Base-by-base conservation (phyloP, 2,329 filamentous ascomycete species). In the Xylariaceae sp. region DNA sequence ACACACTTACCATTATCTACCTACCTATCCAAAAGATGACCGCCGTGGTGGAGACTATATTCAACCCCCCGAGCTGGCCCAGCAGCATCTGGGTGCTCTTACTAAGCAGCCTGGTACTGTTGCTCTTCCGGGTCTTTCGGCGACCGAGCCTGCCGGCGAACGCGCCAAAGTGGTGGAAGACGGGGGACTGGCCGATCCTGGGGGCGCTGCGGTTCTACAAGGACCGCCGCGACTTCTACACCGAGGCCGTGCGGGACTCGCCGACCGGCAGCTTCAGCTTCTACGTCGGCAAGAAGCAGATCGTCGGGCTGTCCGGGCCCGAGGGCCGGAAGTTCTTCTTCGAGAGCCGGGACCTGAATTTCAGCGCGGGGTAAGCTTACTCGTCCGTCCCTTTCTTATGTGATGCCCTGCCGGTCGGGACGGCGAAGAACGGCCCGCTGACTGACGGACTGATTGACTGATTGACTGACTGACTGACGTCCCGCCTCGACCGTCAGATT, bases 261-360 rank as follows among this genome's bases (percentile, higher is more conserved):
- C 56, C 66, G 12, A 76, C 74, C 1, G 79, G 79, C 6, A 79
- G 77, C 50, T 82, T 82, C 63, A 77, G 75, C 59, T 82, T 81
- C 65, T 77, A 77, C 57, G 70, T 78, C 2, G 81, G 81, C 3
- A 72, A 74, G 44, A 73, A 78, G 56, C 74, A 71, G 1, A 67
- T 83, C 18, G 65, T 83, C 3, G 77, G 70, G 0, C 40, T 83
- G 16, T 74, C 72, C 7, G 79, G 79, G 3, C 61, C 69, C 3
- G 72, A 77, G 40, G 74, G 69, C 3, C 73, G 80, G 12, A 75
- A 75, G 60, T 32, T 74, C 2, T 81, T 79, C 63, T 79, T 79
- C 48, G 79, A 82, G 23, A 75, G 70, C 52, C 75, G 72, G 53
- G 71, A 75, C 0, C 64, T 83, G 20, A 70, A 70, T 7, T 74